Percentiles rank a stretch among this genome's conserved stretches.
phyloP scores from a whole-genome alignment of 768 basidiomycete species.

The Leccinum subtestaceum region DNA sequence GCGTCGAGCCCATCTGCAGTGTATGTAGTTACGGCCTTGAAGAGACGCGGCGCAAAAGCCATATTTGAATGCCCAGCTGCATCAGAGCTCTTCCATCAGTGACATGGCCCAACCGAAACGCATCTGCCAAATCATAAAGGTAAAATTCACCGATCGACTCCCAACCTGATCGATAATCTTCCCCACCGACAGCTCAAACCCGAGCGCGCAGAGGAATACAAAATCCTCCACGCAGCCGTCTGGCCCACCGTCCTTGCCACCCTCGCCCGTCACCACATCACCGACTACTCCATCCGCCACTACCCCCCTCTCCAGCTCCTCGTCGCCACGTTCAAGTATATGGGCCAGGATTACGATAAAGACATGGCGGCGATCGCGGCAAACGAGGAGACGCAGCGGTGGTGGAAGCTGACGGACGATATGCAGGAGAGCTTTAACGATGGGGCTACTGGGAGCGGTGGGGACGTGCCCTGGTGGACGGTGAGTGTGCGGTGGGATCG shows the following conservation, averaged over 20 bases:
- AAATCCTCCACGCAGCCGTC: conserved; percentile 54
- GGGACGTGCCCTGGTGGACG: conserved; percentile 69
- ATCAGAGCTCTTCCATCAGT: too few relatives aligned
- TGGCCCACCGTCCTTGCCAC: conserved; percentile 71
- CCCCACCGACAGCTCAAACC: conserved; percentile 50
- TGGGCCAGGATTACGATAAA: conserved; percentile 56
- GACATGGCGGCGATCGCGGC: conserved; percentile 67
- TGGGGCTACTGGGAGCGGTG: conserved; percentile 67
- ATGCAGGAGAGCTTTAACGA: conserved; percentile 79
- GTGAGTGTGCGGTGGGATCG: conserved; percentile 30
- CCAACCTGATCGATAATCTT: neutral
- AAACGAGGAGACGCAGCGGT: conserved; percentile 66
- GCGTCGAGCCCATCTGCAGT: neutral
- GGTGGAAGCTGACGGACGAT: conserved; percentile 74
- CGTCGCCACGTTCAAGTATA: conserved; percentile 80
- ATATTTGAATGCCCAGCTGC: conserved; percentile 2
- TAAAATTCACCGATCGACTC: conserved; percentile 22
- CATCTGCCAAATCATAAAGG: conserved; percentile 72
- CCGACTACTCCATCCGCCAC: conserved; percentile 76
- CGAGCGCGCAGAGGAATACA: conserved; percentile 49
- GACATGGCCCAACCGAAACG: conserved; percentile 40
- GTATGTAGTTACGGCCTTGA: neutral
- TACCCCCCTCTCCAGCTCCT: conserved; percentile 60
- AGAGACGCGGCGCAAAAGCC: neutral
- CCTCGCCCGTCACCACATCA: conserved; percentile 58